Percentiles rank a stretch among this genome's conserved stretches.
phyloP scores from a whole-genome alignment of 1,284 basidiomycete species.

The Malassezia psittaci region DNA sequence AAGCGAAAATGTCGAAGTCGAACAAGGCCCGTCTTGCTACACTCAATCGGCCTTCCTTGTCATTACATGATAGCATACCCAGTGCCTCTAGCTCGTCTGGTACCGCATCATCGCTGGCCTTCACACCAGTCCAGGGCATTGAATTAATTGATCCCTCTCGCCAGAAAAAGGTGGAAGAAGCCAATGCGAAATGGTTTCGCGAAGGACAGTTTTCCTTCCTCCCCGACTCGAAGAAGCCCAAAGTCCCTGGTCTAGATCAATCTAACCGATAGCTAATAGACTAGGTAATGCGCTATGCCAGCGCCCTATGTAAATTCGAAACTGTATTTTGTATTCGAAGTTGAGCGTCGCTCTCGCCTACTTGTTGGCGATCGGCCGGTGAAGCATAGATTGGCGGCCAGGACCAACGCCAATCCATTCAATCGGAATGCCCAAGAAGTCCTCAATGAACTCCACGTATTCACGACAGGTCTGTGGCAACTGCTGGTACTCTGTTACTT shows the following conservation, averaged over 20 bases:
- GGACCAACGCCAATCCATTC: conserved; percentile 88
- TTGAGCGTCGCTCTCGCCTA: no score
- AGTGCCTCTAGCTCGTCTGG: conserved; percentile 58
- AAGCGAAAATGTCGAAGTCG: conserved; percentile 90
- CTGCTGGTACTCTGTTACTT: conserved; percentile 60
- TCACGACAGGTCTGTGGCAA: conserved; percentile 75
- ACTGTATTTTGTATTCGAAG: not conserved
- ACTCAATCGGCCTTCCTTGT: conserved; percentile 59
- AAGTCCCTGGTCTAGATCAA: not conserved
- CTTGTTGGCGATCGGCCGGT: conserved; percentile 12
- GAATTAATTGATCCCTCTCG: conserved; percentile 49
- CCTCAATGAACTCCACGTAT: conserved; percentile 82
- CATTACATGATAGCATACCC: conserved; percentile 45
- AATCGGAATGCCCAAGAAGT: conserved; percentile 66
- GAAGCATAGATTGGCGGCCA: conserved; percentile 67
- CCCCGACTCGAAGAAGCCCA: conserved; percentile 15
- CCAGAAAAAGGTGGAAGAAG: conserved; percentile 38
- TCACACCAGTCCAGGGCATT: conserved; percentile 81
- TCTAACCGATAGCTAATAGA: no score
- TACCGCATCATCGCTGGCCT: conserved; percentile 78
- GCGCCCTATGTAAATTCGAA: no score
- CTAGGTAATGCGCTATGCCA: no score
- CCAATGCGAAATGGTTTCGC: conserved; percentile 49
- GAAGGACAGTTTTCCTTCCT: conserved; percentile 46
- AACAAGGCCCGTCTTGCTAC: conserved; percentile 67